Conservation (phyloP, 179 eudicot genomes). For the Silene noctiflora region DNA sequence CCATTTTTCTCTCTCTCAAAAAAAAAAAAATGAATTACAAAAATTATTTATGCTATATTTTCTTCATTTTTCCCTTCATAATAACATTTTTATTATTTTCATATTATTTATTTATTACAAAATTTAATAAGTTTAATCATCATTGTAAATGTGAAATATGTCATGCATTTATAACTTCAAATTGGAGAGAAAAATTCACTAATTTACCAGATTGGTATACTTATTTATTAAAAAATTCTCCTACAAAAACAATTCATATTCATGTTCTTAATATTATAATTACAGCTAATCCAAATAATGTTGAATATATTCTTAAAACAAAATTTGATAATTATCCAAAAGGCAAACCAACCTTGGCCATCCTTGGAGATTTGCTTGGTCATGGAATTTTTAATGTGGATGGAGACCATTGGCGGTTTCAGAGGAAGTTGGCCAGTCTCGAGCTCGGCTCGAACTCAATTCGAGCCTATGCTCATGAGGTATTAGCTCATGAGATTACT, state of each 20-base stretch:
- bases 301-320: constrained; percentile 66
- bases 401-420: constrained; percentile 70
- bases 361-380: constrained; percentile 79
- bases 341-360: constrained; percentile 57
- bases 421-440: constrained; percentile 70
- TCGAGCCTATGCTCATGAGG: constrained; percentile 45
- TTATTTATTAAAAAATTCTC: constrained; percentile 45
- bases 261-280: constrained; percentile 57
- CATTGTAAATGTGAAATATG: constrained; percentile 41
- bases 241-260: constrained; percentile 58
- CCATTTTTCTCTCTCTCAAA: neutral
- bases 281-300: constrained; percentile 67
- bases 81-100: constrained; percentile 1
- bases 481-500: constrained; percentile 42
- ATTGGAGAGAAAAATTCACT: constrained; percentile 33
- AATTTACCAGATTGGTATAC: constrained; percentile 62
- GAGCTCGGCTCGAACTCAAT: constrained; percentile 64
- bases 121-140: neutral
- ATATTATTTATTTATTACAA: constrained; percentile 1
- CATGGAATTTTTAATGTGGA: constrained; percentile 75
- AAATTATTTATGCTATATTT: neutral
- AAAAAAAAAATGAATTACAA: constrained; percentile 12
- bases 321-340: constrained; percentile 75
- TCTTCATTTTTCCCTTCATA: constrained; percentile 10
- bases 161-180: constrained; percentile 35